These are phyloP conservation scores for Bassia scoparia DNA, from an alignment of 148 eudicot species.

Conservation along the genomic window DNA sequence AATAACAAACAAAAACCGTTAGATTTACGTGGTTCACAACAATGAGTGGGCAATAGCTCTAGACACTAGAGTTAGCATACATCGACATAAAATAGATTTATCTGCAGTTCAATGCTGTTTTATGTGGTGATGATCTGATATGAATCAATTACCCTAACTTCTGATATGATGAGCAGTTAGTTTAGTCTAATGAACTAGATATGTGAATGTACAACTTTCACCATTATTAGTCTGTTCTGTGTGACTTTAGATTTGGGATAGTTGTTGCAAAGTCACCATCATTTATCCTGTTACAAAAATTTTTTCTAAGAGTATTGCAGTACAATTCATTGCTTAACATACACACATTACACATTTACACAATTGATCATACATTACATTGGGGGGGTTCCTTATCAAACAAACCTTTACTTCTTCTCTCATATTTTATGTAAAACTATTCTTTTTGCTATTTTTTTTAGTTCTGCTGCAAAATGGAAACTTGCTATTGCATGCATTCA, in stretches of 20 bases:
- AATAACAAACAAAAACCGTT: no score
- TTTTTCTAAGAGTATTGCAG: conserved; percentile 9
- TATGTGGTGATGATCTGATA: not conserved
- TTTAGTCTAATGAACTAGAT: conserved; percentile 32
- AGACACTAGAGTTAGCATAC: no score
- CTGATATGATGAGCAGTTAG: conserved; percentile 27
- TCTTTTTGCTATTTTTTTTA: not conserved
- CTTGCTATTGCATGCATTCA: conserved; percentile 31
- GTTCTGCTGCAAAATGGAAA: conserved; percentile 5
- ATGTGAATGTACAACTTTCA: conserved; percentile 31
- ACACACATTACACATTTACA: conserved; percentile 9
- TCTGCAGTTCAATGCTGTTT: not conserved
- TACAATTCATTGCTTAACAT: conserved; percentile 1
- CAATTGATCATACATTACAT: no score
- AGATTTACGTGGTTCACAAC: no score
- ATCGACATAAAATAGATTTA: no score
- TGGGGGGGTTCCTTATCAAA: conserved; percentile 19
- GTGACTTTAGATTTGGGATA: conserved; percentile 28
- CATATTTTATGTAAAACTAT: not conserved
- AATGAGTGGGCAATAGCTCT: no score
- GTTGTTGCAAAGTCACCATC: conserved; percentile 44
- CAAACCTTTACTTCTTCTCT: conserved; percentile 6
- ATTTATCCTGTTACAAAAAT: conserved; percentile 25
- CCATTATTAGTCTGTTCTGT: conserved; percentile 26
- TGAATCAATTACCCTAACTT: conserved; percentile 10